Conservation (phyloP, 2,329 filamentous ascomycete genomes). For the Aureobasidium sp. region DNA sequence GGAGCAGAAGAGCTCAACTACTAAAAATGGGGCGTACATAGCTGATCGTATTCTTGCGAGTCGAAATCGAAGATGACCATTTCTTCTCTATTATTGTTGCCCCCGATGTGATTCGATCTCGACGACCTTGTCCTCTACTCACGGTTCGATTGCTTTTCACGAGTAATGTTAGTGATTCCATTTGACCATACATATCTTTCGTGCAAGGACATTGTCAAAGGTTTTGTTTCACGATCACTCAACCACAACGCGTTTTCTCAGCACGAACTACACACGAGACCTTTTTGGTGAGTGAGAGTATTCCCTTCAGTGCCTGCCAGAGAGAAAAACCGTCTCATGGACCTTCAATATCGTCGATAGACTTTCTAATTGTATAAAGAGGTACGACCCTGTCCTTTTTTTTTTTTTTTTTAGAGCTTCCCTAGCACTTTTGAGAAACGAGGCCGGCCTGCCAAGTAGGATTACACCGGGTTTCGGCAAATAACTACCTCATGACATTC, state of each 20-base stretch:
- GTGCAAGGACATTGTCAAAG: background rate
- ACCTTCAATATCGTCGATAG: background rate
- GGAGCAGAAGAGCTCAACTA: constrained; percentile 86
- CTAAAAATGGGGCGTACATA: constrained; percentile 33
- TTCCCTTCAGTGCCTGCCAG: background rate
- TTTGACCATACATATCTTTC: too few species aligned
- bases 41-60: background rate
- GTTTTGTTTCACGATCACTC: background rate
- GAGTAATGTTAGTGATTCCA: too few species aligned
- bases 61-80: background rate
- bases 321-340: too few species aligned
- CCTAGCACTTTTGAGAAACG: background rate
- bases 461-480: background rate
- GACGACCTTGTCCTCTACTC: background rate
- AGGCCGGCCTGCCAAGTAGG: background rate
- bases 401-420: too few species aligned
- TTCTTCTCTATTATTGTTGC: background rate
- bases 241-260: background rate
- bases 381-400: background rate
- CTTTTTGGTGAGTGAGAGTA: background rate
- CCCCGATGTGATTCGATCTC: background rate
- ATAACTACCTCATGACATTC: background rate
- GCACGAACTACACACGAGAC: background rate
- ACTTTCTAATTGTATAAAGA: background rate
- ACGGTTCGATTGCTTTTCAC: too few species aligned